phyloP scores from a whole-genome alignment of 1,284 basidiomycete genomes.

The Irpex sp. region DNA sequence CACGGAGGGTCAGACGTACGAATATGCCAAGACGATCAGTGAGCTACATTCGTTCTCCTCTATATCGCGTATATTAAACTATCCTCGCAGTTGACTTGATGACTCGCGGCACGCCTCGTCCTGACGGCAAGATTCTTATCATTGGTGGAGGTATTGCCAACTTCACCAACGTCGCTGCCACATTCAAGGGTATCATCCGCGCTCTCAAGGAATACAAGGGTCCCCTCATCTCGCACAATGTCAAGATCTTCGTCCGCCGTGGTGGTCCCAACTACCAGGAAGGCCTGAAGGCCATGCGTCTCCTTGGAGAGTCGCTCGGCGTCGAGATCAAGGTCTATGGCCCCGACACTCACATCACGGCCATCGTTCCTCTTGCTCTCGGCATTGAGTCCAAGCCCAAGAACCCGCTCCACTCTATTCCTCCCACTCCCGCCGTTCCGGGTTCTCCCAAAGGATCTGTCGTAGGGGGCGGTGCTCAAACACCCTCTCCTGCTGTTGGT shows the following conservation, averaged over 20 bases:
- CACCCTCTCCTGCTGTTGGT: conserved; percentile 46
- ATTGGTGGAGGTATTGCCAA: conserved; percentile 99
- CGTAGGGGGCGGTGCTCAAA: conserved; percentile 20
- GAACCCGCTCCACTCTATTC: conserved; percentile 34
- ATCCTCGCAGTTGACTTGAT: conserved; percentile 76
- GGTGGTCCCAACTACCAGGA: conserved; percentile 99
- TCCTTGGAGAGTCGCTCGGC: conserved; percentile 95
- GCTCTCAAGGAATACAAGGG: conserved; percentile 94
- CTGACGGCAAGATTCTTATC: conserved; percentile 96
- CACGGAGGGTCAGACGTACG: conserved; percentile 97
- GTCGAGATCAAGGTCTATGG: conserved; percentile 97
- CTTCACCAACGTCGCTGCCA: conserved; percentile 99
- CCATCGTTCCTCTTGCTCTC: conserved; percentile 96
- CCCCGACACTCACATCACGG: conserved; percentile 98
- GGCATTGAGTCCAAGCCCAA: conserved; percentile 61
- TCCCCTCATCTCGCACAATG: conserved; percentile 79
- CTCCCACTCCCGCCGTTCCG: conserved; percentile 32
- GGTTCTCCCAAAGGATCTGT: conserved; percentile 33
- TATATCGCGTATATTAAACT: background rate
- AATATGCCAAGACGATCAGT: conserved; percentile 98
- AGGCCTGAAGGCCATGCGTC: conserved; percentile 97
- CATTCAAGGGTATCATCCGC: conserved; percentile 99
- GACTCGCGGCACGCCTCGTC: conserved; percentile 82
- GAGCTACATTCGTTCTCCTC: conserved; percentile 28
- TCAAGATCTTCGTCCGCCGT: conserved; percentile 95